Percentiles rank a stretch among this genome's conserved stretches.
Conservation (phyloP, 176 grass and related monocot species). For the Eragrostis curvula region DNA sequence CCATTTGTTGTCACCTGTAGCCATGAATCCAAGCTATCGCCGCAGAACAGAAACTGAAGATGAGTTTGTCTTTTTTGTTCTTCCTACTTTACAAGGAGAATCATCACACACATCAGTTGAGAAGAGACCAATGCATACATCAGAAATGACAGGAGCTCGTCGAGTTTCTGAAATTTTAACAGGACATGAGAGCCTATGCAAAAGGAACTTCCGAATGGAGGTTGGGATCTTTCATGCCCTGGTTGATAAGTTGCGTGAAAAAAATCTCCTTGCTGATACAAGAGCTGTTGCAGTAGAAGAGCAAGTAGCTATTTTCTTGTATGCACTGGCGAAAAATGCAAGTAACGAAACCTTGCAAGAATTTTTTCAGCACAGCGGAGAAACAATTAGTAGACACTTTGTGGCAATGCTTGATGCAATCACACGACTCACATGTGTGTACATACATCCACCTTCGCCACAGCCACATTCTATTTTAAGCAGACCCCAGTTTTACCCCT, state of each 20-base stretch:
- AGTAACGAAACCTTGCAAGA: conserved; percentile 14
- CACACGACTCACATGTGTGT: no score
- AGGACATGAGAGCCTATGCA: no score
- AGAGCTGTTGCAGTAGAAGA: conserved; percentile 1
- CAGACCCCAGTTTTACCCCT: no score
- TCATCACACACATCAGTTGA: neutral
- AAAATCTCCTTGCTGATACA: no score
- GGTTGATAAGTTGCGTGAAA: neutral
- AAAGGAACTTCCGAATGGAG: conserved; percentile 6
- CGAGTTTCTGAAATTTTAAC: neutral
- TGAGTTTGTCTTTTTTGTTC: neutral
- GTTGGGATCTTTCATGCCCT: neutral
- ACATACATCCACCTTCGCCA: no score
- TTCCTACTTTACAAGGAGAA: neutral
- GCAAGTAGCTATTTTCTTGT: conserved; percentile 5
- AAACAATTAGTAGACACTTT: no score
- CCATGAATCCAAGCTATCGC: no score
- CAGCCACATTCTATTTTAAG: no score
- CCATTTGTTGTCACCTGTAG: no score
- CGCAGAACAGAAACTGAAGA: neutral
- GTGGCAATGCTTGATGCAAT: no score
- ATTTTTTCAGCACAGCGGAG: no score
- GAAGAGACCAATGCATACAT: neutral
- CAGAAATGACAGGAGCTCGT: neutral
- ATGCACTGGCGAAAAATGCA: conserved; percentile 2